phyloP scores from a whole-genome alignment of 2,329 filamentous ascomycete genomes.

The Verticillium longisporum region DNA sequence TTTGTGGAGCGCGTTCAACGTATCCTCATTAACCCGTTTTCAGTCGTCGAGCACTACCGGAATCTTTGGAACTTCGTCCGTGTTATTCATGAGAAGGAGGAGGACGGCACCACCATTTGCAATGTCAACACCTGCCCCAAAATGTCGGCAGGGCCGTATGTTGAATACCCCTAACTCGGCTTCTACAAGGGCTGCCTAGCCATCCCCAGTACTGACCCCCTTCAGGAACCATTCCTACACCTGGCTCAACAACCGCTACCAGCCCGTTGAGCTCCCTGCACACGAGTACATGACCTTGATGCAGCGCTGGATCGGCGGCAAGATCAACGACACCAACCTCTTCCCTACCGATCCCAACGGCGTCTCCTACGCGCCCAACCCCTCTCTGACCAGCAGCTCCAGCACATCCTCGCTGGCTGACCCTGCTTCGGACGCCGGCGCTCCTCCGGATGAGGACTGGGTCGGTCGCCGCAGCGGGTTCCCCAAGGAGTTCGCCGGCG shows the following conservation, averaged over 20 bases:
- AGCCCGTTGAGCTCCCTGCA: constrained; percentile 73
- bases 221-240: constrained; percentile 70
- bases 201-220: constrained; percentile 1
- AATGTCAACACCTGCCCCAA: constrained; percentile 71
- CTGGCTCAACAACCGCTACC: constrained; percentile 71
- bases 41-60: constrained; percentile 78
- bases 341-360: constrained; percentile 69
- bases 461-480: constrained; percentile 77
- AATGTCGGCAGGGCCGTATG: constrained; percentile 80
- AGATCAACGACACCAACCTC: constrained; percentile 69
- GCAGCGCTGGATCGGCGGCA: constrained; percentile 80
- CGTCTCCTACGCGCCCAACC: constrained; percentile 45
- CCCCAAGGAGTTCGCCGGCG: constrained; percentile 67
- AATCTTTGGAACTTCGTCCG: constrained; percentile 74
- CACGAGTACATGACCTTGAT: constrained; percentile 79
- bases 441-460: constrained; percentile 52
- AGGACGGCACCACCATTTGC: constrained; percentile 64
- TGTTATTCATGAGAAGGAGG: constrained; percentile 70
- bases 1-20: neutral
- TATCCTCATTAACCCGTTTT: constrained; percentile 6
- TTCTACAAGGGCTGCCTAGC: neutral
- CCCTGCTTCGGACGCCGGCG: constrained; percentile 3
- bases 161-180: constrained; percentile 13
- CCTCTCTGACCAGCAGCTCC: constrained; percentile 40
- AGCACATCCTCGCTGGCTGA: constrained; percentile 34